Evolutionary conservation across 139 green algal species (phyloP).

Genomic region (Chlorokybus atmophyticus): DNA sequence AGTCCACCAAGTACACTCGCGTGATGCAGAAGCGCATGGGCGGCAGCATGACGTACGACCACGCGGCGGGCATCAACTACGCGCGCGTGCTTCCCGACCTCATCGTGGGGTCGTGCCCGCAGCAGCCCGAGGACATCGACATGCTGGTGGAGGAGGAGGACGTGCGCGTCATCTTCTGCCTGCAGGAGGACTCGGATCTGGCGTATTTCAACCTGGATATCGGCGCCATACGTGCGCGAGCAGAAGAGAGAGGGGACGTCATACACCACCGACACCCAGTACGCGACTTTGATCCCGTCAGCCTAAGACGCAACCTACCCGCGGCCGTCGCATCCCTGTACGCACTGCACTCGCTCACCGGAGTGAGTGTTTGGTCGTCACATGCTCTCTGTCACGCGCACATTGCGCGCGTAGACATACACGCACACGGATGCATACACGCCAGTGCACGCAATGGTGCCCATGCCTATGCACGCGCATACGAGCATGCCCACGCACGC

Average conservation of each 20-base stretch:
- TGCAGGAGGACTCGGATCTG: conserved; percentile 81
- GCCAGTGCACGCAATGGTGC: too few species aligned
- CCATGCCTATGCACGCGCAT: too few species aligned
- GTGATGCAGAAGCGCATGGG: conserved; percentile 77
- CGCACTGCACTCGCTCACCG: conserved; percentile 2
- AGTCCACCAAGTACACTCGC: conserved; percentile 58
- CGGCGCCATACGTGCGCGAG: conserved; percentile 36
- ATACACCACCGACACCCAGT: neutral
- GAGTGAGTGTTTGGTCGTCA: too few species aligned
- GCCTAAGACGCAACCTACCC: conserved; percentile 36
- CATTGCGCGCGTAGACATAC: too few species aligned
- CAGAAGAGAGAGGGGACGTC: neutral
- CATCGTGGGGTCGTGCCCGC: conserved; percentile 82
- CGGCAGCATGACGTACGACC: conserved; percentile 55
- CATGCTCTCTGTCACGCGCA: too few species aligned
- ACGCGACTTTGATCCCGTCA: conserved; percentile 81
- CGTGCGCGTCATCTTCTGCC: conserved; percentile 62
- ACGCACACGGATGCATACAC: too few species aligned
- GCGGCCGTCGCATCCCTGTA: conserved; percentile 16
- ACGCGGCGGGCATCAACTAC: conserved; percentile 88
- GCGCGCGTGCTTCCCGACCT: conserved; percentile 67
- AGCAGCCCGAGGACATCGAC: conserved; percentile 30
- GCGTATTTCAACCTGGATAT: conserved; percentile 74
- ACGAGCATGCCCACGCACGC: too few species aligned
- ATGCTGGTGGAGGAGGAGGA: conserved; percentile 46